Evolutionary conservation across 1,284 basidiomycete genomes (phyloP), one percentile per base, ranked within the genome.

Genomic region (Leccinum fallax): DNA sequence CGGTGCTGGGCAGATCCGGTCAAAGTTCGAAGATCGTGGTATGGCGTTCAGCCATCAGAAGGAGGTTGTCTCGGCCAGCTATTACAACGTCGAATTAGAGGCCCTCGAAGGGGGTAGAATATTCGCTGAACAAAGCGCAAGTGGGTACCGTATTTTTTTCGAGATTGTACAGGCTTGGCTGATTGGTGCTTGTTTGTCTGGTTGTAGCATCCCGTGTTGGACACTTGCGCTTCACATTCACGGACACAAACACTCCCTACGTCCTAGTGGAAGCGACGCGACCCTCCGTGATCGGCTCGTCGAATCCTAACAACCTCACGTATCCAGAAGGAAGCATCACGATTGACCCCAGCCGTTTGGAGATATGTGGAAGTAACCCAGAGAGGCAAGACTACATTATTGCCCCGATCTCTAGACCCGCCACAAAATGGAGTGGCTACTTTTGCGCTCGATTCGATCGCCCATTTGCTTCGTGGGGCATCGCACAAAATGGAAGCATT

Each of bases 331-430:
- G 92, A 1, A 75, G 77, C 3, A 76, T 92, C 16, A 65, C 75
- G 7, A 79, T 94, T 62, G 74, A 84, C 60, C 74, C 79, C 1
- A 61, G 69, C 7, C 63, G 61, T 48, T 78, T 79, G 51, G 88
- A 92, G 76, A 82, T 93, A 51, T 85, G 82, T 26, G 92, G 92
- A 2, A 83, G 77, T 69, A 92, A 89, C 65, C 81, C 85, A 11
- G 92, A 94, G 70, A 81, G 90, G 11, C 90, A 93, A 70, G 91
- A 94, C 76, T 82, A 79, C 71, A 88, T 91, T 69, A 84, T 90
- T 60, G 82, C 82, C 0, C 88, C 88, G 0, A 68, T 74, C 1
- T 83, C 83, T 28, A 85, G 82, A 32, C 79, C 81, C 3, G 84
- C 85, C 0, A 74, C 77, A 65, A 58, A 69, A 57, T 80, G 84